These are phyloP conservation scores for Plantago ovata DNA, from an alignment of 257 asterid genomes.

Conservation along the genomic window DNA sequence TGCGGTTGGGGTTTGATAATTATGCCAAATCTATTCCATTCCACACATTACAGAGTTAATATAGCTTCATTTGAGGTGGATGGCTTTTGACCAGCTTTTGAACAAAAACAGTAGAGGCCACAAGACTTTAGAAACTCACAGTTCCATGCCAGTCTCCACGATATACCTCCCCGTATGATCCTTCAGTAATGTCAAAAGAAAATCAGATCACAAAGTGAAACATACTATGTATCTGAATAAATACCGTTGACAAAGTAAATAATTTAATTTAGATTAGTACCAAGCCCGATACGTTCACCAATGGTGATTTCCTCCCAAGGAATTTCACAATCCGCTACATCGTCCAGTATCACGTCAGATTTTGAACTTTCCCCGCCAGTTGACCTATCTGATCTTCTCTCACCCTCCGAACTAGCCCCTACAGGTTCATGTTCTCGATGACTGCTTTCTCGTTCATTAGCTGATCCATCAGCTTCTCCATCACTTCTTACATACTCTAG, in stretches of 20 bases:
- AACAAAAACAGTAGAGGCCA: conserved; percentile 11
- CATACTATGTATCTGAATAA: conserved; percentile 19
- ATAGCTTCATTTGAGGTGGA: neutral
- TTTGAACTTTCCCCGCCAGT: conserved; percentile 64
- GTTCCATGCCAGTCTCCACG: conserved; percentile 99
- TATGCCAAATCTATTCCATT: too few species aligned
- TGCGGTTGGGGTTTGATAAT: too few species aligned
- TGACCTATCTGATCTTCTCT: conserved; percentile 85
- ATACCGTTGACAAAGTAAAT: conserved; percentile 20
- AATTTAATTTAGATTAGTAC: conserved; percentile 62
- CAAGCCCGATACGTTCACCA: conserved; percentile 99
- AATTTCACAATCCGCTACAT: conserved; percentile 95
- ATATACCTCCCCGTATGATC: conserved; percentile 96
- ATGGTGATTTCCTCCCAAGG: conserved; percentile 87
- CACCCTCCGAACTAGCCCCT: conserved; percentile 58
- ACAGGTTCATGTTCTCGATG: conserved; percentile 43
- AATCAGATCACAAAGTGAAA: conserved; percentile 15
- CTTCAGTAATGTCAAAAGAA: conserved; percentile 35
- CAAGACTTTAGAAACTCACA: conserved; percentile 53
- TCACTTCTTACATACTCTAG: conserved; percentile 40
- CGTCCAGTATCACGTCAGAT: conserved; percentile 77
- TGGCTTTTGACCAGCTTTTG: neutral
- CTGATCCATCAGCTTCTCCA: conserved; percentile 44
- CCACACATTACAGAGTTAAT: too few species aligned
- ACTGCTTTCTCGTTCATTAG: conserved; percentile 43